Conservation (phyloP, 2,329 filamentous ascomycete genomes). For the Karstenula rhodostoma region DNA sequence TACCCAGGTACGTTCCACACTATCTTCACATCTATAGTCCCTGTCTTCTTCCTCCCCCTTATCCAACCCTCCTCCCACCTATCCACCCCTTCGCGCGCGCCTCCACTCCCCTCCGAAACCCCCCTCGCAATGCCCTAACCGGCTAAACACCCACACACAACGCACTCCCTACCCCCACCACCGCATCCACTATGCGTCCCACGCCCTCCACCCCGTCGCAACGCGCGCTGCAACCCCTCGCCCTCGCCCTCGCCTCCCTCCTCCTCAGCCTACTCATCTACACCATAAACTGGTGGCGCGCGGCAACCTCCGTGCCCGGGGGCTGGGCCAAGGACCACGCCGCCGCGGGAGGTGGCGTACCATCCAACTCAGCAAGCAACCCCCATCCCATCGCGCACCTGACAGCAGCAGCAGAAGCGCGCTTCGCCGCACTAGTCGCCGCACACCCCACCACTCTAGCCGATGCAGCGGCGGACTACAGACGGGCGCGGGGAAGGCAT, state of each 20-base stretch:
- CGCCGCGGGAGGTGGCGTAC: too few relatives aligned
- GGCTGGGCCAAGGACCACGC: not conserved
- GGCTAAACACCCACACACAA: conserved; percentile 14
- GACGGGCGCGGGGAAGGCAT: conserved; percentile 54
- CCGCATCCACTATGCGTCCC: conserved; percentile 8
- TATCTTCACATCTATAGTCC: not conserved
- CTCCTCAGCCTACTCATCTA: conserved; percentile 22
- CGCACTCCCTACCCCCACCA: conserved; percentile 6
- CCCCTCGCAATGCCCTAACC: conserved; percentile 19
- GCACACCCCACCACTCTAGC: conserved; percentile 49
- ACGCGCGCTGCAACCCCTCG: conserved; percentile 24
- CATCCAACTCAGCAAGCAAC: too few relatives aligned
- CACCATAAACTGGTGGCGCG: conserved; percentile 16
- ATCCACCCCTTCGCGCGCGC: conserved; percentile 9
- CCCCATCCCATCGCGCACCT: conserved; percentile 53
- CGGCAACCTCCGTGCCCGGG: not conserved
- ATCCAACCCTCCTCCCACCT: not conserved
- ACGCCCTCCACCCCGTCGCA: conserved; percentile 18
- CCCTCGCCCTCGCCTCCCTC: conserved; percentile 21
- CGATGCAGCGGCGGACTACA: conserved; percentile 54
- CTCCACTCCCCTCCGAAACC: conserved; percentile 15
- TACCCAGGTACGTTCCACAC: too few relatives aligned
- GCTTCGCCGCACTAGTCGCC: conserved; percentile 38
- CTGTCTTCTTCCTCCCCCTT: not conserved
- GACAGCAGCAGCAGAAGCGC: conserved; percentile 42